Conservation (phyloP, 441 rosid species). For the Mallotus japonicus region DNA sequence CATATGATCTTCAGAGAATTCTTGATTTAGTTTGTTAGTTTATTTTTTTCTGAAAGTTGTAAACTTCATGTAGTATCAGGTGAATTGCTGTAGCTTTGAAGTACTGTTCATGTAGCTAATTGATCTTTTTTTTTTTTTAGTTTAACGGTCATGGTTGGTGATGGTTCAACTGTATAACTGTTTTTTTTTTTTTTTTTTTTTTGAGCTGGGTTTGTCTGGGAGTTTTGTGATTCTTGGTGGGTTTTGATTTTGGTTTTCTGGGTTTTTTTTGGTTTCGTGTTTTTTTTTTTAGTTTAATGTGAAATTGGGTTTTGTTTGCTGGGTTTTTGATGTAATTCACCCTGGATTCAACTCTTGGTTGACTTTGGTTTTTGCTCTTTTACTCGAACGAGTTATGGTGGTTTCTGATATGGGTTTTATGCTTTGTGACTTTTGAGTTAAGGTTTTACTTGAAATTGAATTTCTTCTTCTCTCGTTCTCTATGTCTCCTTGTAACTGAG, state of each 20-base stretch:
- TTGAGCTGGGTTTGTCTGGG: conserved; percentile 36
- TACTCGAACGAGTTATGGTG: conserved; percentile 23
- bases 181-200: conserved; percentile 26
- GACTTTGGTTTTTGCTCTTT: conserved; percentile 31
- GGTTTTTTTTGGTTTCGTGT: background rate
- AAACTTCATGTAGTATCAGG: background rate
- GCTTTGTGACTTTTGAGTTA: conserved; percentile 10
- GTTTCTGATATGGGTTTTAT: conserved; percentile 21
- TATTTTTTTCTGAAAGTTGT: background rate
- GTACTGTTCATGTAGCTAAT: conserved; percentile 6
- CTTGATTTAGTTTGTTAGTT: conserved; percentile 14
- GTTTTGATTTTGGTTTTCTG: conserved; percentile 6
- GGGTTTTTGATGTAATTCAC: conserved; percentile 13
- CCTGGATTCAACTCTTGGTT: conserved; percentile 33
- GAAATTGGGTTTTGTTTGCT: conserved; percentile 25
- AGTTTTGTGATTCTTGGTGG: conserved; percentile 20
- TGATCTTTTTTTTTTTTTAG: conserved; percentile 12
- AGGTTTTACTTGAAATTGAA: background rate
- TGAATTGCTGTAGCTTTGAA: background rate
- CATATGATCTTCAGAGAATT: background rate
- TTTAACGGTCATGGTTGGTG: conserved; percentile 24
- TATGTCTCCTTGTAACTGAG: background rate
- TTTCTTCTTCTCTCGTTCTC: background rate
- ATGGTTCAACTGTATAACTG: conserved; percentile 16
- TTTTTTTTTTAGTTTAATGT: conserved; percentile 11